A percentile compares a stretch with the other conserved stretches of the same genome.
Conservation (phyloP, 1,284 basidiomycete species). For the Trichosporon sp. region DNA sequence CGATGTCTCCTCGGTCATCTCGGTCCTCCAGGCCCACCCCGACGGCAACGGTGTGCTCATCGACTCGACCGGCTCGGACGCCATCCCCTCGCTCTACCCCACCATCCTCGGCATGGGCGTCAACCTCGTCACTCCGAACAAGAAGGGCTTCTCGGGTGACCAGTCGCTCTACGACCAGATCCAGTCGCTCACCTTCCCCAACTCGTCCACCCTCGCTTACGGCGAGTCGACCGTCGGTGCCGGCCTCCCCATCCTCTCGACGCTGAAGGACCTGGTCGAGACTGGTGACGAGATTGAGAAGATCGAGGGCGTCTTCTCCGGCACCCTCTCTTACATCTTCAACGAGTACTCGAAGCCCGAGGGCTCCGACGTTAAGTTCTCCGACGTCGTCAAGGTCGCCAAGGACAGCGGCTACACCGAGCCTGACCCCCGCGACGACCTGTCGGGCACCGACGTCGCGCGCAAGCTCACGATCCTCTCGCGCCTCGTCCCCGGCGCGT, state of each 20-base stretch:
- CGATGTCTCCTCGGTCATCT: slow-evolving; percentile 58
- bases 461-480: slow-evolving; percentile 95
- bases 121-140: slow-evolving; percentile 94
- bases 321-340: slow-evolving; percentile 98
- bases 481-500: slow-evolving; percentile 64
- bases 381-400: slow-evolving; percentile 83
- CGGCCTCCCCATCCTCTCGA: slow-evolving; percentile 87
- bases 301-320: slow-evolving; percentile 68
- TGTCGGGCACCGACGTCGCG: slow-evolving; percentile 94
- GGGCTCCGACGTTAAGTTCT: slow-evolving; percentile 65
- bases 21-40: slow-evolving; percentile 56
- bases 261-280: slow-evolving; percentile 84
- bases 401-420: slow-evolving; percentile 96
- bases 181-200: slow-evolving; percentile 60
- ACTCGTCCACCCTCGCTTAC: slow-evolving; percentile 66
- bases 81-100: slow-evolving; percentile 82
- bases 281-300: slow-evolving; percentile 80
- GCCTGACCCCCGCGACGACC: slow-evolving; percentile 94
- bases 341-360: slow-evolving; percentile 77
- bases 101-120: slow-evolving; percentile 76
- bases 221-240: slow-evolving; percentile 96
- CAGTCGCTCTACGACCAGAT: slow-evolving; percentile 73
- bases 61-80: slow-evolving; percentile 90
- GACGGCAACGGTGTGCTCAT: slow-evolving; percentile 73
- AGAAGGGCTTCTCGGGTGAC: slow-evolving; percentile 89